phyloP scores from a whole-genome alignment of 2,329 filamentous ascomycete genomes.

The Hypoxylon sp. region DNA sequence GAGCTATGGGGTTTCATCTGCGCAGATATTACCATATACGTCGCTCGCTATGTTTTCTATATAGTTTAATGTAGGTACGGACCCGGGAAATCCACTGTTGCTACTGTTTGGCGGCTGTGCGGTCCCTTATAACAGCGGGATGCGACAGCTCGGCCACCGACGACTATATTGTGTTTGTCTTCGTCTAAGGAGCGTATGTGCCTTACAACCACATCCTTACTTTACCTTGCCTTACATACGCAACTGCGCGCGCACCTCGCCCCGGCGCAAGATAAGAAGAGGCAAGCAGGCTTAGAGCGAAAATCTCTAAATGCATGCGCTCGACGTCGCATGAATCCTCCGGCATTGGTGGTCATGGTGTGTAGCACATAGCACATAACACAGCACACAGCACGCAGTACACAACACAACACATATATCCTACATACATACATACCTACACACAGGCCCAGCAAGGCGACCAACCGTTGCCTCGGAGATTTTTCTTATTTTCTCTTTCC shows the following conservation, averaged over 20 bases:
- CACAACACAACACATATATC: no score
- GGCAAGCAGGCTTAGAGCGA: background rate
- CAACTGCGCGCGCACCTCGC: background rate
- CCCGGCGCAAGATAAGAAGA: background rate
- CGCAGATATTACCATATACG: background rate
- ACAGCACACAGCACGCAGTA: background rate
- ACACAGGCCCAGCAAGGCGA: background rate
- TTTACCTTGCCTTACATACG: background rate
- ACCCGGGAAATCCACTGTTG: no score
- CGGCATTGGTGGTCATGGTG: conserved; percentile 16
- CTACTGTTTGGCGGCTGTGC: no score
- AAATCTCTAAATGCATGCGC: background rate
- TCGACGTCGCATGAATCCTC: conserved; percentile 10
- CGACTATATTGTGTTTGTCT: background rate
- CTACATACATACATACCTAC: background rate
- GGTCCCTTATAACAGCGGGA: background rate
- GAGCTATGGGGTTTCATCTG: background rate
- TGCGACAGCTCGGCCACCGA: background rate
- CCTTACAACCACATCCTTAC: background rate
- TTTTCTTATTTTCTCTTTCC: conserved; percentile 2
- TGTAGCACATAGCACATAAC: conserved; percentile 20
- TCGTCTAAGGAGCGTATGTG: background rate
- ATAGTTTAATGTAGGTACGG: no score
- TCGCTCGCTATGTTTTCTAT: background rate
- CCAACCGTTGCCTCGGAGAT: conserved; percentile 26